Conservation (phyloP, 805 yeast species). For the Hyphopichia homilentoma region DNA sequence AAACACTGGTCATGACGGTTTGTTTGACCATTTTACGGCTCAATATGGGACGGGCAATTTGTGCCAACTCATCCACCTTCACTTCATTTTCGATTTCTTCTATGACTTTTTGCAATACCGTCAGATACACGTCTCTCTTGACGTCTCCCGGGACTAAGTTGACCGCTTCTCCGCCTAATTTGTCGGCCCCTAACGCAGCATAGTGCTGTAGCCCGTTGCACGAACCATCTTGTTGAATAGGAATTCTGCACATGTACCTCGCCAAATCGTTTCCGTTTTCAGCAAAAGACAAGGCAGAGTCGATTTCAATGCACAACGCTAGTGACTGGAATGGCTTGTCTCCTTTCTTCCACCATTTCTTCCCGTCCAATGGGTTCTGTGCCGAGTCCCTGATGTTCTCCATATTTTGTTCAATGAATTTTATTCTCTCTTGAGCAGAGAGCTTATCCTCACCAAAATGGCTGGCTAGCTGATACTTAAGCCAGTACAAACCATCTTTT, state of each 20-base stretch:
- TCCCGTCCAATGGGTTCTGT: slow-evolving; percentile 18
- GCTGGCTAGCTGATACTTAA: slow-evolving; percentile 37
- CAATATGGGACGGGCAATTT: slow-evolving; percentile 13
- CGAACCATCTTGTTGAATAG: slow-evolving; percentile 43
- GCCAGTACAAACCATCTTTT: slow-evolving; percentile 31
- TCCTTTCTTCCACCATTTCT: slow-evolving; percentile 33
- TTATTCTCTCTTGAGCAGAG: slow-evolving; percentile 18
- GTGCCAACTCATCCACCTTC: slow-evolving; percentile 7
- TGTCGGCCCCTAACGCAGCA: slow-evolving; percentile 39
- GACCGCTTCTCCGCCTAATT: slow-evolving; percentile 36
- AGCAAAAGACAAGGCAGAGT: slow-evolving; percentile 11
- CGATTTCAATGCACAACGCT: slow-evolving; percentile 31
- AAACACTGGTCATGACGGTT: slow-evolving; percentile 44
- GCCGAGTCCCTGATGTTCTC: slow-evolving; percentile 24
- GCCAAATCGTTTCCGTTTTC: slow-evolving; percentile 15
- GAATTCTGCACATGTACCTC: slow-evolving; percentile 24
- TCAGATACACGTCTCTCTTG: slow-evolving; percentile 31
- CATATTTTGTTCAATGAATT: slow-evolving; percentile 22
- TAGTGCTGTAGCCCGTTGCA: slow-evolving; percentile 46
- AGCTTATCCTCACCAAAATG: slow-evolving; percentile 27
- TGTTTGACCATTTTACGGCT: slow-evolving; percentile 35
- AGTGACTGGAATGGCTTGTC: slow-evolving; percentile 41
- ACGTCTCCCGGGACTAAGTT: slow-evolving; percentile 23
- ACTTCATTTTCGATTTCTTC: slow-evolving; percentile 7
- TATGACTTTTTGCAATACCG: slow-evolving; percentile 25